Evolutionary conservation across 208 protist species (phyloP).

Genomic region (Trypanosoma rangeli): DNA sequence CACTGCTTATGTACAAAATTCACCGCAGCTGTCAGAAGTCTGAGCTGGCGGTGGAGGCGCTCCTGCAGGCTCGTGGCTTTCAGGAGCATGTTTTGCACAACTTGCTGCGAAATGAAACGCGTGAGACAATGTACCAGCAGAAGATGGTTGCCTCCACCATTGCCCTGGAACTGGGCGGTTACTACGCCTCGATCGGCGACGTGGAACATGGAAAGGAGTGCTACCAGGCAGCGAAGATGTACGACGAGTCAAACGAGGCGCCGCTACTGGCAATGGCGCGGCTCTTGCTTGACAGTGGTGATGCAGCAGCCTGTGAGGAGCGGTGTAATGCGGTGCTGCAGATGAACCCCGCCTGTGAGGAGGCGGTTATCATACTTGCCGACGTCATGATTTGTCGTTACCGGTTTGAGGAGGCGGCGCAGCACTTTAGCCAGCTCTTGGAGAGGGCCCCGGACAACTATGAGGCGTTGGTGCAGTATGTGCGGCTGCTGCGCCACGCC

Average conservation of each 20-base stretch:
- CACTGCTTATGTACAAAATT: constrained; percentile 89
- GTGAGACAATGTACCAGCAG: constrained; percentile 83
- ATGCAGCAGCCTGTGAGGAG: constrained; percentile 88
- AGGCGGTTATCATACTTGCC: constrained; percentile 92
- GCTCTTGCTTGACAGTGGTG: constrained; percentile 68
- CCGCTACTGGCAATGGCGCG: constrained; percentile 80
- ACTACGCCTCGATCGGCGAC: constrained; percentile 36
- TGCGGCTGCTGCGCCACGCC: constrained; percentile 78
- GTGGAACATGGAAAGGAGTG: constrained; percentile 59
- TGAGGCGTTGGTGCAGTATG: constrained; percentile 86
- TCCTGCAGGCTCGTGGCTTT: constrained; percentile 64
- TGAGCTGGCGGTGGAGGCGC: constrained; percentile 45
- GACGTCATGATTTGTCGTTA: constrained; percentile 88
- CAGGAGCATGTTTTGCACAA: constrained; percentile 73
- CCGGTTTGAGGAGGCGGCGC: constrained; percentile 82
- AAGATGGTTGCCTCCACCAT: constrained; percentile 72
- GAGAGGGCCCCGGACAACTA: constrained; percentile 86
- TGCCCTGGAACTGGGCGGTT: constrained; percentile 71
- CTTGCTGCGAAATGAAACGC: constrained; percentile 74
- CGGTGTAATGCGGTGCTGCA: constrained; percentile 87
- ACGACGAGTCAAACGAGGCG: constrained; percentile 77
- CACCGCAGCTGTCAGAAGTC: constrained; percentile 31
- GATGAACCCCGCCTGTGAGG: constrained; percentile 81
- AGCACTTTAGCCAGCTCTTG: constrained; percentile 89
- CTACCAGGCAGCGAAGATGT: constrained; percentile 86